These are phyloP conservation scores for Thecaphora thlaspeos DNA, from an alignment of 1,284 basidiomycete species.

Conservation along the genomic window DNA sequence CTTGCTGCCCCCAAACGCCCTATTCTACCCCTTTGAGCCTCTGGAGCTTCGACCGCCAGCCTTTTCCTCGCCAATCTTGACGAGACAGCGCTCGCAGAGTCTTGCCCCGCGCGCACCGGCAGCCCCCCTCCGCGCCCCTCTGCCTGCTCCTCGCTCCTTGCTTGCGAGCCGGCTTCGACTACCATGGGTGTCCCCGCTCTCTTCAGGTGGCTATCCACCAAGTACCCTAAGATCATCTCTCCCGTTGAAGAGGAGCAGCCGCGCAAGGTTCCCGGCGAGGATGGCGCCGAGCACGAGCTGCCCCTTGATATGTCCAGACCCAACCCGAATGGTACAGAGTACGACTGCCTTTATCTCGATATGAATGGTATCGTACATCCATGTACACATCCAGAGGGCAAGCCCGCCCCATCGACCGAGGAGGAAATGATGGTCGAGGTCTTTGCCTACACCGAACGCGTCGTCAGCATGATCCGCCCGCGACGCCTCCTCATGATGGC, in stretches of 20 bases:
- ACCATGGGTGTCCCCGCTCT: conserved; percentile 55
- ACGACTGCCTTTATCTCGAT: conserved; percentile 86
- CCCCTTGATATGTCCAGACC: conserved; percentile 78
- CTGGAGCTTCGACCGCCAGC: no score
- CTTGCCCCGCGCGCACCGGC: no score
- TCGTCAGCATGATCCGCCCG: conserved; percentile 95
- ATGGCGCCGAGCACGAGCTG: conserved; percentile 70
- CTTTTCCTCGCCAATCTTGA: no score
- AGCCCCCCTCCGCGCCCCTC: no score
- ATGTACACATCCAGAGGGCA: conserved; percentile 97
- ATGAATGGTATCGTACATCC: conserved; percentile 74
- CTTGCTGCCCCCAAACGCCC: no score
- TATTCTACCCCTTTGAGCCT: no score
- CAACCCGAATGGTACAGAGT: conserved; percentile 96
- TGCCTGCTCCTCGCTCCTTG: neutral
- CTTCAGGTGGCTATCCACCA: conserved; percentile 59
- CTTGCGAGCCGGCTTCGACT: neutral
- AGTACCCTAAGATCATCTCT: conserved; percentile 57
- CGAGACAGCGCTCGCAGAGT: no score
- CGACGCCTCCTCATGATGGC: conserved; percentile 96
- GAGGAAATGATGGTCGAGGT: conserved; percentile 99
- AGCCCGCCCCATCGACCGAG: conserved; percentile 86
- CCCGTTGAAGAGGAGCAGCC: conserved; percentile 56
- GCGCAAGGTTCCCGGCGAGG: conserved; percentile 49
- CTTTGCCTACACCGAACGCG: conserved; percentile 93